phyloP scores from a whole-genome alignment of 495 filamentous ascomycete species.

The Aspergillus kassunensis region DNA sequence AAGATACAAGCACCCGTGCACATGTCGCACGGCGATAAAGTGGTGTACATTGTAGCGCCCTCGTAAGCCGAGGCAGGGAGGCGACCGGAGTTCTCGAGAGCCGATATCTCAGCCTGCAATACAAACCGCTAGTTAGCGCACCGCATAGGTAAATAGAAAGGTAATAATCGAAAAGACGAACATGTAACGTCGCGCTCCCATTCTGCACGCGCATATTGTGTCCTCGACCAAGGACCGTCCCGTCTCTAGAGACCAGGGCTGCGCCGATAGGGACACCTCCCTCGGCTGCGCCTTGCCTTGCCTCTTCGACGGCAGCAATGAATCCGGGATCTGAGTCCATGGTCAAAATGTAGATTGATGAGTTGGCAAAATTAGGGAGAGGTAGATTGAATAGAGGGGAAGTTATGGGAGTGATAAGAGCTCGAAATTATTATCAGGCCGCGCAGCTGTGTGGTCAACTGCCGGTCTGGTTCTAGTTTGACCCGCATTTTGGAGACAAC shows the following conservation, averaged over 20 bases:
- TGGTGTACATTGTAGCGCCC: conserved; percentile 82
- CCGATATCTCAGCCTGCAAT: conserved; percentile 70
- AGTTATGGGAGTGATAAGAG: background rate
- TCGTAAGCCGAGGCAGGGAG: conserved; percentile 67
- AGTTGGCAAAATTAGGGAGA: background rate
- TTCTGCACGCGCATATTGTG: conserved; percentile 83
- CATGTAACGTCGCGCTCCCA: conserved; percentile 70
- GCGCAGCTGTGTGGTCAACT: conserved; percentile 7
- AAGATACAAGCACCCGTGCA: conserved; percentile 80
- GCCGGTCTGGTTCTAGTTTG: conserved; percentile 14
- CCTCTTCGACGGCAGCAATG: conserved; percentile 71
- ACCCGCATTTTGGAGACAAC: conserved; percentile 17
- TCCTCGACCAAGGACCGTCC: conserved; percentile 71
- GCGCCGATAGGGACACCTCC: conserved; percentile 84
- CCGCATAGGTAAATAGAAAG: background rate
- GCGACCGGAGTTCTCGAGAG: conserved; percentile 73
- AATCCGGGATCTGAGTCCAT: conserved; percentile 50
- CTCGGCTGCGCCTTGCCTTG: conserved; percentile 61
- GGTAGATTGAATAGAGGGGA: background rate
- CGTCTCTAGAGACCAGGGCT: conserved; percentile 63
- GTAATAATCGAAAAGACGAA: conserved; percentile 32
- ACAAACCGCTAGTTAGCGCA: background rate
- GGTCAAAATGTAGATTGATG: background rate
- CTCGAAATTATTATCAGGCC: background rate
- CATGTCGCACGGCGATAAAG: conserved; percentile 85